A percentile compares a stretch with the other conserved stretches of the same genome.
Evolutionary conservation across 1,284 basidiomycete genomes (phyloP).

Genomic region (Trametes polyzona): DNA sequence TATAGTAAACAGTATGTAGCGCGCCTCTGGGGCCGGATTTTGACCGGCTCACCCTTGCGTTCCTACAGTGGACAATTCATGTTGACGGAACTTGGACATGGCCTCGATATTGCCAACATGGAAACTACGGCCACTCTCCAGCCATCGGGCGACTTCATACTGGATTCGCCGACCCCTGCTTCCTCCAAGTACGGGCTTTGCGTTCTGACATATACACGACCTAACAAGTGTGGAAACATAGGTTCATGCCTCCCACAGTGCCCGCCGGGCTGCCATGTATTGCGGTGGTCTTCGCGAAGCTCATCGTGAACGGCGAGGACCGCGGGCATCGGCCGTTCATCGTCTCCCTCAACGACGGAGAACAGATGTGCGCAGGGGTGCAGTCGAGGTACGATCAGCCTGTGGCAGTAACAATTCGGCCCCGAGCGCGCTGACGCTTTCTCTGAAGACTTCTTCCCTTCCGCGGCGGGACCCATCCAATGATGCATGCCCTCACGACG

Average conservation of each 20-base stretch:
- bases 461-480: conserved; percentile 39
- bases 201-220: neutral
- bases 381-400: conserved; percentile 32
- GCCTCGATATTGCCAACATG: conserved; percentile 45
- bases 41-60: too few relatives aligned
- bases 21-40: too few relatives aligned
- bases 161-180: conserved; percentile 40
- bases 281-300: conserved; percentile 41
- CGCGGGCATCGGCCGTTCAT: conserved; percentile 41
- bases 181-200: conserved; percentile 43
- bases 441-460: conserved; percentile 38
- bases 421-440: conserved; percentile 2
- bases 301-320: conserved; percentile 37
- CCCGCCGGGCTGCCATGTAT: conserved; percentile 41
- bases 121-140: conserved; percentile 45
- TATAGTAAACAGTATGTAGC: conserved; percentile 24
- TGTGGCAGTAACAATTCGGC: neutral
- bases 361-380: conserved; percentile 38
- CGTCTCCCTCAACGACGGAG: conserved; percentile 40
- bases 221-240: conserved; percentile 16
- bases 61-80: conserved; percentile 42
- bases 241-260: conserved; percentile 49
- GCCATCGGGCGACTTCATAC: conserved; percentile 38
- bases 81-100: conserved; percentile 48
- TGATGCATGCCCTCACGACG: conserved; percentile 44